Evolutionary conservation across 2,329 filamentous ascomycete species (phyloP).

Genomic region (Didymella glomerata): DNA sequence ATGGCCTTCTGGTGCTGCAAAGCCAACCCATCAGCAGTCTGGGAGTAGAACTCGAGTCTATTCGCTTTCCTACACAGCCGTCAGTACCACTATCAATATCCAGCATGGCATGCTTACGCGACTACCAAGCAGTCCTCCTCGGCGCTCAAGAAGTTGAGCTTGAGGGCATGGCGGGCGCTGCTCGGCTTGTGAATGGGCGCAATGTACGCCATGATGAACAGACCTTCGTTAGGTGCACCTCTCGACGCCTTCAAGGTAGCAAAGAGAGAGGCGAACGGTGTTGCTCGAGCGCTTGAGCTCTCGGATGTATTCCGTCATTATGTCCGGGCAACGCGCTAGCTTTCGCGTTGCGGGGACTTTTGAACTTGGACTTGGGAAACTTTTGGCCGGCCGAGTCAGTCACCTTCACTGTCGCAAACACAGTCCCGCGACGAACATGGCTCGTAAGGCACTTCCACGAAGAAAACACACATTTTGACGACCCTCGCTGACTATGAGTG

Average conservation of each 20-base stretch:
- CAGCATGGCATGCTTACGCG: slow-evolving; percentile 68
- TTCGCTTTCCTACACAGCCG: slow-evolving; percentile 71
- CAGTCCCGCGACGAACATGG: slow-evolving; percentile 31
- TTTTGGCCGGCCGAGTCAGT: slow-evolving; percentile 16
- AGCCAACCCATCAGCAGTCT: slow-evolving; percentile 65
- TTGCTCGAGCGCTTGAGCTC: slow-evolving; percentile 14
- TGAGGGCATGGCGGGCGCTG: slow-evolving; percentile 88
- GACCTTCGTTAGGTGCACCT: slow-evolving; percentile 3
- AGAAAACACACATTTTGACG: neutral
- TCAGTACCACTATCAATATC: slow-evolving; percentile 20
- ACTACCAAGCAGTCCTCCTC: slow-evolving; percentile 85
- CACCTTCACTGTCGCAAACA: slow-evolving; percentile 19
- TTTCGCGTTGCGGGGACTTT: slow-evolving; percentile 25
- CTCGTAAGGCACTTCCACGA: slow-evolving; percentile 35
- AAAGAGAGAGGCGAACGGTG: slow-evolving; percentile 7
- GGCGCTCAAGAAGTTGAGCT: slow-evolving; percentile 75
- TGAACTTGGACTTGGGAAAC: slow-evolving; percentile 29
- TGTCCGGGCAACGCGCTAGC: slow-evolving; percentile 30
- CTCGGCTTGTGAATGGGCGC: slow-evolving; percentile 92
- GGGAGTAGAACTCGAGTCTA: slow-evolving; percentile 82
- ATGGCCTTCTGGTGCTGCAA: slow-evolving; percentile 75
- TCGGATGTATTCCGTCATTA: slow-evolving; percentile 47
- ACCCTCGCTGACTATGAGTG: slow-evolving; percentile 14
- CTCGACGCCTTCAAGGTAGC: neutral
- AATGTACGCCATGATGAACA: slow-evolving; percentile 81